Evolutionary conservation across 164 flowering plant genomes (phyloP), one percentile per base, ranked within the genome.

Genomic region (Umbellularia californica): DNA sequence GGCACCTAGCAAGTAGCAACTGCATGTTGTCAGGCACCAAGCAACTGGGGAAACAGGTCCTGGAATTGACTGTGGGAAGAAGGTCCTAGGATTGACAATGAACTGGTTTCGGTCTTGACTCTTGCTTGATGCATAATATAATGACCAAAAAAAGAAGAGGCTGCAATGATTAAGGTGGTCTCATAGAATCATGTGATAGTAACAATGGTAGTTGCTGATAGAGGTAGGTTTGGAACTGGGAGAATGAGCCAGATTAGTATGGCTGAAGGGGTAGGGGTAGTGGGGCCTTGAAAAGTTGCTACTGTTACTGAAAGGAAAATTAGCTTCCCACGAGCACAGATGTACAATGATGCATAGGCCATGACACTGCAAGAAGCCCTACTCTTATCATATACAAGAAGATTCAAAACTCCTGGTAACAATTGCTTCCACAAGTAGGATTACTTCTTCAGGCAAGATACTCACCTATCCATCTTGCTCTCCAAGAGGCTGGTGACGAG

Each of bases 391-490:
- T 55, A 20, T 15, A 55, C 60, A 13, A 55, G 15, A 13, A 55
- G n/a, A 55, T 15, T 55, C n/a, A 20, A 5, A 15, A 20, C 60
- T 23, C 67, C 4, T 14, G 15, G 6, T 60, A 25, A 27, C 28
- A 23, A 35, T 30, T 30, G 19, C 28, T 23, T 28, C 69, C 47
- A 28, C 28, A 15, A n/a, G 19, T 5, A 67, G 23, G 22, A 67
- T 12, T 27, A 33, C 60, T 20, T 30, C 69, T 2, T 7, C 10
- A 9, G 47, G 47, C 69, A 67, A 55, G 60, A 12, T 20, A 50
- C 55, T 75, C 81, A 92, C 99, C 95, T 87, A 73, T 95, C 97
- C 85, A 90, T 82, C 79, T 85, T 79, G 84, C 97, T 95, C 68
- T 83, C 88, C 47, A 95, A 87, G 79, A 93, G 90, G 76, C 80